Base-by-base conservation (phyloP, 306 rosid genomes). In the Castanea sativa region DNA sequence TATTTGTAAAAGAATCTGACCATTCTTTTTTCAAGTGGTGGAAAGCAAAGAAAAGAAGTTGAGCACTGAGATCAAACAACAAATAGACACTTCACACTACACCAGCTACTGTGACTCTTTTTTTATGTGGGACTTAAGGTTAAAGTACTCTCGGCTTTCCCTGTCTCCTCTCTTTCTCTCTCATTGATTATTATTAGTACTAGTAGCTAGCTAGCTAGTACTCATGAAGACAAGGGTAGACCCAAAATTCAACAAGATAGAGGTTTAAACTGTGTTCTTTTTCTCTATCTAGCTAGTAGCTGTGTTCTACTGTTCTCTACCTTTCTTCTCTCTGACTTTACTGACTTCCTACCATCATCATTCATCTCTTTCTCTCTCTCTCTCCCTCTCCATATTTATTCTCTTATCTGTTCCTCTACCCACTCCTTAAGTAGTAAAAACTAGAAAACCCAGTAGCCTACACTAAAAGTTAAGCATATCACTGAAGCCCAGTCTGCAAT, bases 271-370 rank as follows among this genome's bases (percentile, higher is more conserved):
- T 74, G 45, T 35, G 45, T 41, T 8, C 45, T 41, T 11, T 41
- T 41, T 41, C 45, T 41, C 45, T 38, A 7, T 7, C 43, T 7
- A 41, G 12, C 45, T 8, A 2, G 45, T 9, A 0, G 45, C 45
- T 41, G 11, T 41, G 45, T 41, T 41, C 45, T 41, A 49, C 53
- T 51, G 49, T 73, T 80, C 43, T 20, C 71, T 73, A 56, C 43
- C 52, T 73, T 49, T 21, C 30, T 51, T 4, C 45, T 45, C 78
- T 78, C 82, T 78, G 67, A 77, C 79, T 76, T 30, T 74, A 77
- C 83, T 79, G 88, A 84, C 88, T 84, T 87, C 63, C 20, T 85
- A 71, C 85, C 79, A 78, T 83, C 85, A 77, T 78, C 33, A 59
- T 59, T 25, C 77, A 68, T 58, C 56, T 76, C 45, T 69, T 38